phyloP scores from a whole-genome alignment of 176 grass and related monocot genomes.

The Zizania latifolia region DNA sequence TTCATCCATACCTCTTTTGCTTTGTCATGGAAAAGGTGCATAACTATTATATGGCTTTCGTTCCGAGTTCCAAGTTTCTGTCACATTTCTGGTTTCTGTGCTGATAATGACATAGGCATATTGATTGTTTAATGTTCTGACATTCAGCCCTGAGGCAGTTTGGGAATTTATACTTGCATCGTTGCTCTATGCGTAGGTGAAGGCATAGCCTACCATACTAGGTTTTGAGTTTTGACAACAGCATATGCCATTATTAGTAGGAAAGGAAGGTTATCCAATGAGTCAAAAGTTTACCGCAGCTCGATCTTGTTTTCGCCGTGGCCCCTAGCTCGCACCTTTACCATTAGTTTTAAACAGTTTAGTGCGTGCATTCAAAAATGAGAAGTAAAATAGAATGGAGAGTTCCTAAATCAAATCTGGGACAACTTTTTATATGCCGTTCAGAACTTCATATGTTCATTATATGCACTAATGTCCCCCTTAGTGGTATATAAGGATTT shows the following conservation, averaged over 20 bases:
- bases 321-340: too few relatives aligned
- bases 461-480: neutral
- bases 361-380: too few relatives aligned
- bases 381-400: too few relatives aligned
- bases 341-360: too few relatives aligned
- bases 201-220: neutral
- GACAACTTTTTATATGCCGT: neutral
- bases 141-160: neutral
- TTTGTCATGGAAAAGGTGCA: constrained; percentile 94
- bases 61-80: neutral
- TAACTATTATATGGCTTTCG: constrained; percentile 8
- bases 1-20: constrained; percentile 80
- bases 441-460: neutral
- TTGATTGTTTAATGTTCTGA: neutral
- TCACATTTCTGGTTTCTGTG: constrained; percentile 4
- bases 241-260: neutral
- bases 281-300: neutral
- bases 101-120: neutral
- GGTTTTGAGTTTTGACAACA: neutral
- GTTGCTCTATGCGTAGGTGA: neutral
- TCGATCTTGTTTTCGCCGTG: too few relatives aligned
- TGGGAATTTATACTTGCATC: neutral
- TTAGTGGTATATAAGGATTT: neutral
- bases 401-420: too few relatives aligned
- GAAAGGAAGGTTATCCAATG: neutral